phyloP scores from a whole-genome alignment of 2,329 filamentous ascomycete species.

The Penicillium sp. region DNA sequence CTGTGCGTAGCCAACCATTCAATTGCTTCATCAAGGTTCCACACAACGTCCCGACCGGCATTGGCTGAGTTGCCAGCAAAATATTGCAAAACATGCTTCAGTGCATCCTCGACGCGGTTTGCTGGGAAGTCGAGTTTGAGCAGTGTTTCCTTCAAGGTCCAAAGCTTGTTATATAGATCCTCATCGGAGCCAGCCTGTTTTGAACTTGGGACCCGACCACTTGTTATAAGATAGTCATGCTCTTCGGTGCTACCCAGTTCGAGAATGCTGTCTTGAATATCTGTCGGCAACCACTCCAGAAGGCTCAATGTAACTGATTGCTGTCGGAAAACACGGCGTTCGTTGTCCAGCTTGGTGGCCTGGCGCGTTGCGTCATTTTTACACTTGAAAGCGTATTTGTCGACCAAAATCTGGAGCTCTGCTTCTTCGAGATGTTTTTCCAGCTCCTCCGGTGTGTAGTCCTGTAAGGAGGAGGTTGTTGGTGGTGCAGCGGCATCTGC shows the following conservation, averaged over 20 bases:
- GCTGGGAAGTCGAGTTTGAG: slow-evolving; percentile 65
- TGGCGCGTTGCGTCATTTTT: slow-evolving; percentile 77
- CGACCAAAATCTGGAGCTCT: slow-evolving; percentile 83
- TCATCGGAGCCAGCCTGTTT: slow-evolving; percentile 62
- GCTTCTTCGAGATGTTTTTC: slow-evolving; percentile 85
- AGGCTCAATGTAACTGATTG: slow-evolving; percentile 72
- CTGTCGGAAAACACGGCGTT: slow-evolving; percentile 73
- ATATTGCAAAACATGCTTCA: slow-evolving; percentile 66
- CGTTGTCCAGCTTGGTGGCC: slow-evolving; percentile 74
- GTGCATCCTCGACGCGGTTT: slow-evolving; percentile 59
- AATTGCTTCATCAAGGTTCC: slow-evolving; percentile 82
- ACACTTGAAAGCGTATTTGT: slow-evolving; percentile 76
- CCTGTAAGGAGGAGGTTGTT: slow-evolving; percentile 41
- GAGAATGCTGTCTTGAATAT: slow-evolving; percentile 74
- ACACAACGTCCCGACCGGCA: slow-evolving; percentile 64
- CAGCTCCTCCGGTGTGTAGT: slow-evolving; percentile 79
- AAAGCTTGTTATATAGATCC: slow-evolving; percentile 73
- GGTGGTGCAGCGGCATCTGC: slow-evolving; percentile 13
- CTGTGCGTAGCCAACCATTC: slow-evolving; percentile 88
- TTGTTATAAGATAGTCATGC: slow-evolving; percentile 34
- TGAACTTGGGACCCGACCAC: slow-evolving; percentile 22
- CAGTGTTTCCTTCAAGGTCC: slow-evolving; percentile 77
- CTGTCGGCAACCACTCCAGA: slow-evolving; percentile 75
- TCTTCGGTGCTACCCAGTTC: slow-evolving; percentile 53
- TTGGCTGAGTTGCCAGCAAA: slow-evolving; percentile 57